phyloP scores from a whole-genome alignment of 2,329 filamentous ascomycete species.

The Arthroderma sp. region DNA sequence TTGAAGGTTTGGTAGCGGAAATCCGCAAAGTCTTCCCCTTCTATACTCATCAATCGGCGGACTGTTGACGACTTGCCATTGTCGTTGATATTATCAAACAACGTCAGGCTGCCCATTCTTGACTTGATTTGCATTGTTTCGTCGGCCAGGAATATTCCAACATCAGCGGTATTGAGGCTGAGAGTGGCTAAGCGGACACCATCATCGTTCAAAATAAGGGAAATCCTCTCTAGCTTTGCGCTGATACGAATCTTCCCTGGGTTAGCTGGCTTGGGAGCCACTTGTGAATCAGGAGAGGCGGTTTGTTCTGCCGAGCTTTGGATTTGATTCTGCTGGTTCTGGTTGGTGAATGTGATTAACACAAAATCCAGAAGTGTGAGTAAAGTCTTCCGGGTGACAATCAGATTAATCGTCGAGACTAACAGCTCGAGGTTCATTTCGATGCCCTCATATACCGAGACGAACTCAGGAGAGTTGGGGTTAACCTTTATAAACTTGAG shows the following conservation, averaged over 20 bases:
- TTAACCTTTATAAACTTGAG: slow-evolving; percentile 87
- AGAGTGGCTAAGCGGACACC: slow-evolving; percentile 87
- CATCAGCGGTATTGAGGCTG: slow-evolving; percentile 82
- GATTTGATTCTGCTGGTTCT: slow-evolving; percentile 38
- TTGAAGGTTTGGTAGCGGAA: slow-evolving; percentile 98
- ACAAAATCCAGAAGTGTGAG: slow-evolving; percentile 90
- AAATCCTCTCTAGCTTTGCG: slow-evolving; percentile 83
- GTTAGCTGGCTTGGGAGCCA: slow-evolving; percentile 24
- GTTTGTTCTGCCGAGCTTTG: slow-evolving; percentile 19
- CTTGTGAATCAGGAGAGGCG: slow-evolving; percentile 19
- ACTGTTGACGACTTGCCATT: slow-evolving; percentile 75
- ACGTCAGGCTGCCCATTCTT: slow-evolving; percentile 70
- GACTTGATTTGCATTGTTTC: slow-evolving; percentile 80
- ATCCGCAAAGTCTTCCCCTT: slow-evolving; percentile 89
- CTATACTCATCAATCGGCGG: slow-evolving; percentile 80
- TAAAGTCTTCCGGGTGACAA: slow-evolving; percentile 86
- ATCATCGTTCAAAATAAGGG: slow-evolving; percentile 92
- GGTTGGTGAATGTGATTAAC: slow-evolving; percentile 73
- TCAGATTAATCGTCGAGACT: slow-evolving; percentile 88
- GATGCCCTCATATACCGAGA: slow-evolving; percentile 80
- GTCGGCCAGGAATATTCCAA: slow-evolving; percentile 76
- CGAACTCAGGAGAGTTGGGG: slow-evolving; percentile 81
- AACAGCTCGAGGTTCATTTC: slow-evolving; percentile 84
- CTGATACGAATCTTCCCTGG: slow-evolving; percentile 81
- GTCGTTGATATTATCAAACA: slow-evolving; percentile 88